These are phyloP conservation scores for Trichoderma atroviride DNA, from an alignment of 2,329 filamentous ascomycete genomes.

Conservation along the genomic window DNA sequence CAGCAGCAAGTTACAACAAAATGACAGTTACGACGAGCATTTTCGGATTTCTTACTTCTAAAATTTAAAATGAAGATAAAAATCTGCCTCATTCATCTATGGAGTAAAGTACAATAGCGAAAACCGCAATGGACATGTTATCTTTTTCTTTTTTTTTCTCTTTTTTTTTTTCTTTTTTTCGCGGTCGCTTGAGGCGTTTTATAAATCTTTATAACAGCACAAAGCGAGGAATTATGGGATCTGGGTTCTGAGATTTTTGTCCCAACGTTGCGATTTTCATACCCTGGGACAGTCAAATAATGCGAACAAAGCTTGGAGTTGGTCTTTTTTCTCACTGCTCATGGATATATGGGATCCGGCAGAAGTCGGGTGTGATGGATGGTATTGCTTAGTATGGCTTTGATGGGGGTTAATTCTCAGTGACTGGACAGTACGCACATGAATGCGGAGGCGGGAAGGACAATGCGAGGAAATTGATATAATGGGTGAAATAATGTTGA, in stretches of 20 bases:
- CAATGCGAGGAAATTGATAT: slow-evolving; percentile 20
- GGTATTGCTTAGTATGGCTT: slow-evolving; percentile 5
- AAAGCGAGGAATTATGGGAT: slow-evolving; percentile 5
- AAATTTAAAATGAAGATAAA: neutral
- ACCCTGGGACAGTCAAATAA: slow-evolving; percentile 25
- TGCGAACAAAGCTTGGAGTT: slow-evolving; percentile 24
- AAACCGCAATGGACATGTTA: neutral
- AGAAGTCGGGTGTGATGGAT: slow-evolving; percentile 19
- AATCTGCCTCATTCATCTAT: neutral
- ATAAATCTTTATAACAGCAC: slow-evolving; percentile 9
- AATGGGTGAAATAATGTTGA: slow-evolving; percentile 22
- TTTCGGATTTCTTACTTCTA: neutral
- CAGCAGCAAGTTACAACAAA: neutral
- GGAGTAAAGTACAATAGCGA: neutral
- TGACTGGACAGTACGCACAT: neutral
- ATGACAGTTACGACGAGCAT: neutral
- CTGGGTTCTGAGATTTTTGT: slow-evolving; percentile 1
- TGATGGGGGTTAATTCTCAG: slow-evolving; percentile 13
- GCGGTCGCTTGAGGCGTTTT: slow-evolving; percentile 11
- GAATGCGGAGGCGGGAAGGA: neutral
- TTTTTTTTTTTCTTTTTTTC: neutral
- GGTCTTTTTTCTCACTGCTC: slow-evolving; percentile 31
- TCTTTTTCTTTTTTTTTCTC: neutral
- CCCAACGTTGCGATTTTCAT: slow-evolving; percentile 23
- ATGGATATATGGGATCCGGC: slow-evolving; percentile 32